Evolutionary conservation across 2,329 filamentous ascomycete genomes (phyloP), one percentile per base, ranked within the genome.

Genomic region (Diplodia mutila): DNA sequence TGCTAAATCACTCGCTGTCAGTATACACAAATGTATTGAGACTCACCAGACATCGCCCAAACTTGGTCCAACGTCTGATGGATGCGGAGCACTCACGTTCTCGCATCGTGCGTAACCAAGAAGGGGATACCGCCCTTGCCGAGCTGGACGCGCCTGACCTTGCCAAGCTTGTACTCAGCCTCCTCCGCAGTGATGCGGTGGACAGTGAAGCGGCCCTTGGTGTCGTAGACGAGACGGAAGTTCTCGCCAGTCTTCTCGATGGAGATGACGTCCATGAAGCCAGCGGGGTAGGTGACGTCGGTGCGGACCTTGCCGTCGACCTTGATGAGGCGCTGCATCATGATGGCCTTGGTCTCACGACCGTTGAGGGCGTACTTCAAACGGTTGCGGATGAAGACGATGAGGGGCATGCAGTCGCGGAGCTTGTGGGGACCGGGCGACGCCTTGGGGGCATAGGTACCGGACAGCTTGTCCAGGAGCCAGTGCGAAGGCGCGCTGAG

Each of bases 61-160:
- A 88, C 92, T 95, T 96, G 93, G 92, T 94, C 93, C 94, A 97
- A 97, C 94, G 94, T 90, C 94, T 97, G 94, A 97, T 94, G 95
- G 94, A 97, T 93, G 91, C 91, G 86, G 88, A 91, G 89, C 91
- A 98, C 94, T 97, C 88, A 99, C 94, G 95, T 99, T 93, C 95
- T 91, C 87, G 95, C 95, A 95, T 99, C 95, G 92, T 99, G 95
- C 94, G 95, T 99, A 92, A 99, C 95, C 93, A 98, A 97, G 94
- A 97, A 99, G 96, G 95, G 95, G 90, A 99, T 97, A 88, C 94
- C 95, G 86, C 95, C 96, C 86, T 93, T 94, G 88, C 95, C 95
- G 79, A 99, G 90, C 89, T 99, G 95, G 72, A 99, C 95, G 80
- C 94, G 91, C 92, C 97, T 97, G 87, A 99, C 95, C 90, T 98